phyloP scores from a whole-genome alignment of 129 eudicot genomes.

The Saposhnikovia divaricata region DNA sequence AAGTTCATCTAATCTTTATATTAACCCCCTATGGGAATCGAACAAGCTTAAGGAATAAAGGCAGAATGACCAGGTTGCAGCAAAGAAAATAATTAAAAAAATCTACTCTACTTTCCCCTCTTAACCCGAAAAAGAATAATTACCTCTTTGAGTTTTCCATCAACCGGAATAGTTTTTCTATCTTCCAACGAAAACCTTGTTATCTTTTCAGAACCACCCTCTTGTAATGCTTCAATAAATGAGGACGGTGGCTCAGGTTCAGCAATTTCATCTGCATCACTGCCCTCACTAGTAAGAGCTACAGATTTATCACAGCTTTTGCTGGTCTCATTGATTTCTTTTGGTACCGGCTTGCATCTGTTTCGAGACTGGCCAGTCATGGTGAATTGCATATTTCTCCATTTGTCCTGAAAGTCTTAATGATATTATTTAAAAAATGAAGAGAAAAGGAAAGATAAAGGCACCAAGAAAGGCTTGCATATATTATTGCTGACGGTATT shows the following conservation, averaged over 20 bases:
- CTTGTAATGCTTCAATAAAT: not conserved
- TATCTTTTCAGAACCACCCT: not conserved
- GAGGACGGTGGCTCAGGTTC: not conserved
- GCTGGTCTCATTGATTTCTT: conserved; percentile 14
- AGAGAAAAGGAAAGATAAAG: not conserved
- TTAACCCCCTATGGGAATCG: no score
- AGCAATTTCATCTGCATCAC: not conserved
- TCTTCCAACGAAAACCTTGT: not conserved
- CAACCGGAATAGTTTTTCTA: no score
- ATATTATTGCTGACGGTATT: not conserved
- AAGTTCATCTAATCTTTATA: no score
- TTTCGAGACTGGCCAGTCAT: conserved; percentile 56
- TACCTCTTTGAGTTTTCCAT: no score
- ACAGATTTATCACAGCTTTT: not conserved
- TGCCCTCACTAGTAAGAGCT: not conserved
- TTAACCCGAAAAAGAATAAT: no score
- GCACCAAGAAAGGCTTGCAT: not conserved
- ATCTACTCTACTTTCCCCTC: no score
- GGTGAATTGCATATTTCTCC: conserved; percentile 59
- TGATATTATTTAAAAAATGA: not conserved
- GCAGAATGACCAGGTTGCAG: no score
- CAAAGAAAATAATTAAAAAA: no score
- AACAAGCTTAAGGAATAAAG: no score
- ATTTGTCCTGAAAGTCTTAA: conserved; percentile 55
- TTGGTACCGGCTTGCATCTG: conserved; percentile 25